Conservation (phyloP, 768 basidiomycete genomes). For the Leccinum incarnatum region DNA sequence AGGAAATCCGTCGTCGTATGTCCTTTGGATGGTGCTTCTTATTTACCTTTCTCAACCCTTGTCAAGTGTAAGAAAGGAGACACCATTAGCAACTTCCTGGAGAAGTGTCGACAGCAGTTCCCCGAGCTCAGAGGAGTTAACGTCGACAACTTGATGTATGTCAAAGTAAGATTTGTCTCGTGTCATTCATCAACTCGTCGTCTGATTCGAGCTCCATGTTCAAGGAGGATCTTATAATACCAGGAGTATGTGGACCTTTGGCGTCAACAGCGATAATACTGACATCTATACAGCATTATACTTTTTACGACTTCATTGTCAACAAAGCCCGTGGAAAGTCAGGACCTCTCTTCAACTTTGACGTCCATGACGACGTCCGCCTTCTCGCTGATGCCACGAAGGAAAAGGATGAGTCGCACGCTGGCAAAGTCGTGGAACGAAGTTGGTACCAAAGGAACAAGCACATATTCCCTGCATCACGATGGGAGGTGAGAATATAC, state of each 20-base stretch:
- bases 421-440: constrained; percentile 96
- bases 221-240: constrained; percentile 96
- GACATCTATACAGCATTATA: constrained; percentile 71
- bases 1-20: constrained; percentile 86
- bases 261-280: background rate
- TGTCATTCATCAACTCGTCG: background rate
- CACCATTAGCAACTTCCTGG: constrained; percentile 79
- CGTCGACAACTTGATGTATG: constrained; percentile 97
- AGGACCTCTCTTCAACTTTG: constrained; percentile 96
- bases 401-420: constrained; percentile 98
- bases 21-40: constrained; percentile 10
- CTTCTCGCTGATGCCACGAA: constrained; percentile 90
- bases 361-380: constrained; percentile 98
- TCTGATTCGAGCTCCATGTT: constrained; percentile 9
- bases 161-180: constrained; percentile 61
- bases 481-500: constrained; percentile 74
- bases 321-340: constrained; percentile 99
- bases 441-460: constrained; percentile 96
- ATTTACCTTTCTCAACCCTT: background rate
- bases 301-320: constrained; percentile 97
- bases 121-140: constrained; percentile 87
- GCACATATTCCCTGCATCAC: constrained; percentile 94
- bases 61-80: constrained; percentile 96
- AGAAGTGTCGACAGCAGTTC: constrained; percentile 91
- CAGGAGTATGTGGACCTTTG: constrained; percentile 62